A percentile compares a stretch with the other conserved stretches of the same genome.
phyloP scores from a whole-genome alignment of 2,329 filamentous ascomycete genomes.

The Aspergillus pseudonomiae region DNA sequence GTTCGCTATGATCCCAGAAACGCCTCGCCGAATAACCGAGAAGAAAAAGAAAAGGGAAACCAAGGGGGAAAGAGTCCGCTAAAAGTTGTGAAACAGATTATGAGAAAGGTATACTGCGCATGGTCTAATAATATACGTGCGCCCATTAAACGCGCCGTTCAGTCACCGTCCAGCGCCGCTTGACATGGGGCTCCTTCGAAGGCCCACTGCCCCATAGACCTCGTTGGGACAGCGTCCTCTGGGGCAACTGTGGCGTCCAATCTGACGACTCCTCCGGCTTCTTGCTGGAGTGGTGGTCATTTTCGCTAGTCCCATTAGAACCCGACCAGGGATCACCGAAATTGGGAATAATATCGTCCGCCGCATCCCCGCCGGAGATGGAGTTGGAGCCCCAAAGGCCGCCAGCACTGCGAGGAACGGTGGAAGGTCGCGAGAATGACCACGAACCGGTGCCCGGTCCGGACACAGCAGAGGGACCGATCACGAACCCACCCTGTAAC shows the following conservation, averaged over 20 bases:
- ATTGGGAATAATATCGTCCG: conserved; percentile 41
- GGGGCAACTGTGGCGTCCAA: conserved; percentile 28
- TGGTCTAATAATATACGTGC: neutral
- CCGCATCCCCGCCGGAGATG: conserved; percentile 20
- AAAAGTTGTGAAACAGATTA: too few relatives aligned
- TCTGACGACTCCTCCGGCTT: conserved; percentile 9
- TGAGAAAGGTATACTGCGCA: too few relatives aligned
- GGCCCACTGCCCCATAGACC: conserved; percentile 43
- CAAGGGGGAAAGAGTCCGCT: too few relatives aligned
- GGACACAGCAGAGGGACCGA: conserved; percentile 25
- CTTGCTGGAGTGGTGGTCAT: neutral
- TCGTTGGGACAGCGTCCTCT: conserved; percentile 35
- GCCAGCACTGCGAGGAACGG: conserved; percentile 25
- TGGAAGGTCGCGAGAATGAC: conserved; percentile 27
- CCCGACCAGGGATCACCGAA: conserved; percentile 34
- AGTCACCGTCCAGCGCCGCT: conserved; percentile 44
- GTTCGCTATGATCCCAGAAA: neutral
- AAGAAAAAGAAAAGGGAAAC: neutral
- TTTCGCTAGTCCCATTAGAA: conserved; percentile 4
- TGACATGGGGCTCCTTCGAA: conserved; percentile 28
- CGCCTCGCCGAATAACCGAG: conserved; percentile 1
- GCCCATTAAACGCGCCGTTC: conserved; percentile 28
- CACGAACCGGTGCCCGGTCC: conserved; percentile 25
- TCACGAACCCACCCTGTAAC: conserved; percentile 29
- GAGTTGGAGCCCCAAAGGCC: conserved; percentile 43